Conservation (phyloP, 106 monocot species). For the Acorus gramineus region DNA sequence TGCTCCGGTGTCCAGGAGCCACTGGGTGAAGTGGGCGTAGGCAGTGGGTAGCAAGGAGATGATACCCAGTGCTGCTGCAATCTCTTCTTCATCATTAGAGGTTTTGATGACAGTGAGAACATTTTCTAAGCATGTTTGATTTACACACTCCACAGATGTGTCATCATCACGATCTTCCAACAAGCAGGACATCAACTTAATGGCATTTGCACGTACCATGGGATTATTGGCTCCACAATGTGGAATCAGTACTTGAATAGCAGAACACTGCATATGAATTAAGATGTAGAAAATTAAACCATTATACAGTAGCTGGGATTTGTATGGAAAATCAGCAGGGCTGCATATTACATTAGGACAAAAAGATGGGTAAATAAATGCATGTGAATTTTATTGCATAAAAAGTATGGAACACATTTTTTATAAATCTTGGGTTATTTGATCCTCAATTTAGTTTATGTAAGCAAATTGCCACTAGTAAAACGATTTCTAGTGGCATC, state of each 20-base stretch:
- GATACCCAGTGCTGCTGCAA: slow-evolving; percentile 18
- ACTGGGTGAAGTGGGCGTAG: slow-evolving; percentile 5
- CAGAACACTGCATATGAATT: slow-evolving; percentile 17
- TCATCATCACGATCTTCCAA: slow-evolving; percentile 10
- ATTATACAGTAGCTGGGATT: neutral
- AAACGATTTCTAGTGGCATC: no score
- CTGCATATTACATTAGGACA: no score
- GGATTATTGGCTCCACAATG: slow-evolving; percentile 12
- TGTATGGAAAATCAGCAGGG: no score
- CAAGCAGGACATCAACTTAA: slow-evolving; percentile 24
- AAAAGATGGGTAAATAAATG: no score
- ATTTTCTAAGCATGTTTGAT: slow-evolving; percentile 9
- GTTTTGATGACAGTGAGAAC: slow-evolving; percentile 12
- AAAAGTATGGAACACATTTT: no score
- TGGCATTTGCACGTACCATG: slow-evolving; percentile 16
- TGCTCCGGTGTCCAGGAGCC: slow-evolving; percentile 14
- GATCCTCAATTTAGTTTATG: no score
- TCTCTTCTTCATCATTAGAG: slow-evolving; percentile 23
- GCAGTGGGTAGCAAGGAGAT: slow-evolving; percentile 18
- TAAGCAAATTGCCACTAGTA: no score
- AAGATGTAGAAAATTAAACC: neutral
- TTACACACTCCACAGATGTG: slow-evolving; percentile 1
- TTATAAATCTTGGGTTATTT: no score
- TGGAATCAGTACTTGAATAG: slow-evolving; percentile 21
- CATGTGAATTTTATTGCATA: no score